Evolutionary conservation across 1,284 basidiomycete genomes (phyloP), one percentile per base, ranked within the genome.

Genomic region (Uromyces viciae-fabae): DNA sequence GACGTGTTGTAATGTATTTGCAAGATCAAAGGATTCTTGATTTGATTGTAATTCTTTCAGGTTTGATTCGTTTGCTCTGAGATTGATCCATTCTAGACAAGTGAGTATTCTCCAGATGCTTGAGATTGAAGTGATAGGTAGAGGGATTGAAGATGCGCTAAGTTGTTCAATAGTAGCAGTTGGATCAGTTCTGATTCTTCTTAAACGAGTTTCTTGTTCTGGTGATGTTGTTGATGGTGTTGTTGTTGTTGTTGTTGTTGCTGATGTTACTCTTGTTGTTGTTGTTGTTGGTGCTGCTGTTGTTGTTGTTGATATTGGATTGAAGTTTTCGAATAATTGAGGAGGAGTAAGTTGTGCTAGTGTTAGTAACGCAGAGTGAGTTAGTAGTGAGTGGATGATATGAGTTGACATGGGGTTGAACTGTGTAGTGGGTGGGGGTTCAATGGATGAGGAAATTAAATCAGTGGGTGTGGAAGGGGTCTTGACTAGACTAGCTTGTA

Each of bases 61-160:
- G 46, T 58, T 54, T 25, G 71, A 38, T 3, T 58, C 71, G 56
- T 56, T 36, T 28, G 54, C 75, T 78, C 56, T 78, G 62, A 69
- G 46, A 40, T 78, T 78, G 52, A 78, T 78, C 75, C 75, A 78
- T 69, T 78, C 75, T 0, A 78, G 49, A 58, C 75, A 78, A 33
- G 68, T 78, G 17, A 78, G 58, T 33, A 78, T 46, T 56, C 75
- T 66, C 64, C 75, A 78, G 36, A 78, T 78, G 28, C 75, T 78
- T 56, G 75, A 78, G 64, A 78, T 78, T 7, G 75, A 78, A 31
- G 75, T 78, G 64, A 78, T 78, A 1, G 75, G 75, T 58, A 78
- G 52, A 52, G 75, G 43, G 75, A 78, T 78, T 33, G 75, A 78
- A 19, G 75, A 78, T 52, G 75, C 62, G 25, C 75, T 78, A n/a